phyloP scores from a whole-genome alignment of 805 yeast genomes.

The Ogataea henricii region DNA sequence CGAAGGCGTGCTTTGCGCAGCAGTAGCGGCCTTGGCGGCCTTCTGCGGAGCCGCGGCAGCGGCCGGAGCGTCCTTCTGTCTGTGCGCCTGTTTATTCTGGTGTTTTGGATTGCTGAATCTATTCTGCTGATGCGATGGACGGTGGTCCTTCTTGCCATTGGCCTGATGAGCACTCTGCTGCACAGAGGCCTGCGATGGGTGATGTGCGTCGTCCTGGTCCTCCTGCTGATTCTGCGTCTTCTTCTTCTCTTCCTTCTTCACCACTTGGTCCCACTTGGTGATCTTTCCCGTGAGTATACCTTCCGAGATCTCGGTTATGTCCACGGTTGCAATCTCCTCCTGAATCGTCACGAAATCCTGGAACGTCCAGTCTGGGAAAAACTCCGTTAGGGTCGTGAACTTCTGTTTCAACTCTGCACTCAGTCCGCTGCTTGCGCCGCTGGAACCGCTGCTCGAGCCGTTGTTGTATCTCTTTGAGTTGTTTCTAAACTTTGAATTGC shows the following conservation, averaged over 20 bases:
- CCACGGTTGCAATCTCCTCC: conserved; percentile 63
- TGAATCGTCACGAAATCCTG: conserved; percentile 80
- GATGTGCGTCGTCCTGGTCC: conserved; percentile 22
- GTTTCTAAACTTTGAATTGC: conserved; percentile 41
- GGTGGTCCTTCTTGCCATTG: conserved; percentile 18
- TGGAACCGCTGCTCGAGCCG: conserved; percentile 13
- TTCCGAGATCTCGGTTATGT: conserved; percentile 78
- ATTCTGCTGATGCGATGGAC: conserved; percentile 10
- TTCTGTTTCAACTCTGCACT: conserved; percentile 37
- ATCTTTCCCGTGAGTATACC: conserved; percentile 90
- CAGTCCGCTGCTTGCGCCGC: conserved; percentile 8
- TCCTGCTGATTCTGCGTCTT: conserved; percentile 32
- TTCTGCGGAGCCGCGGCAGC: conserved; percentile 12
- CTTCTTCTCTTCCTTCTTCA: conserved; percentile 61
- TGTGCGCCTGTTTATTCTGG: conserved; percentile 14
- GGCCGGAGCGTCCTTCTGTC: conserved; percentile 16
- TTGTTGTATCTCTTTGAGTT: conserved; percentile 46
- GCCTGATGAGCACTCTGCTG: conserved; percentile 12
- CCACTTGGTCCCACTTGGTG: conserved; percentile 91
- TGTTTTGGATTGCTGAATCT: conserved; percentile 19
- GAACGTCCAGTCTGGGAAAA: conserved; percentile 93
- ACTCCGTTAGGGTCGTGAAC: conserved; percentile 65
- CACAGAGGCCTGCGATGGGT: conserved; percentile 6
- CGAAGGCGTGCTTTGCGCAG: conserved; percentile 5
- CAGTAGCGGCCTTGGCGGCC: conserved; percentile 10